Evolutionary conservation across 2,329 filamentous ascomycete genomes (phyloP).

Genomic region (Drechslerella stenobrocha): DNA sequence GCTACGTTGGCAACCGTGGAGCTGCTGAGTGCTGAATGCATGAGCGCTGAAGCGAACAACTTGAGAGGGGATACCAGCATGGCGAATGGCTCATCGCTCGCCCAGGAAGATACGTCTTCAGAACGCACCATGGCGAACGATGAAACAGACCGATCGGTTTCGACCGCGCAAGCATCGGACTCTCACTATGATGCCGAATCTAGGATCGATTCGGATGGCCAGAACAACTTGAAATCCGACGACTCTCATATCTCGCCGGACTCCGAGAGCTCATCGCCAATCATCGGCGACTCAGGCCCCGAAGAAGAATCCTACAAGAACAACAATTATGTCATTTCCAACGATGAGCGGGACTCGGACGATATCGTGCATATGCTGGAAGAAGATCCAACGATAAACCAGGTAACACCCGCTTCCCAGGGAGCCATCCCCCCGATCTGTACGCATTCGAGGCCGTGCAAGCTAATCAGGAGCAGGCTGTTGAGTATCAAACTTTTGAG

Average conservation of each 20-base stretch:
- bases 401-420: conserved; percentile 6
- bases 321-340: conserved; percentile 45
- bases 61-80: conserved; percentile 36
- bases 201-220: conserved; percentile 15
- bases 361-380: conserved; percentile 28
- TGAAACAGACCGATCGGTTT: conserved; percentile 16
- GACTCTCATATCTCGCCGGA: conserved; percentile 30
- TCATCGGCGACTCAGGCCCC: conserved; percentile 21
- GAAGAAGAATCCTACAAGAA: conserved; percentile 43
- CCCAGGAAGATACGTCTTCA: conserved; percentile 28
- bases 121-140: conserved; percentile 40
- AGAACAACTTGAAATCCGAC: conserved; percentile 23
- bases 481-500: conserved; percentile 27
- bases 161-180: conserved; percentile 7
- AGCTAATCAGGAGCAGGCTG: not conserved
- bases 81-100: conserved; percentile 21
- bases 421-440: no score
- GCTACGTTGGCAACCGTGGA: conserved; percentile 46
- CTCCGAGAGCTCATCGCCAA: conserved; percentile 28
- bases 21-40: conserved; percentile 44
- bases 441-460: not conserved
- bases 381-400: conserved; percentile 20
- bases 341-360: conserved; percentile 19
- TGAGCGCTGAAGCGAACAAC: conserved; percentile 36
- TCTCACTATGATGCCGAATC: conserved; percentile 11